Evolutionary conservation across 176 grass and related monocot species (phyloP), one percentile per base, ranked within the genome.

Genomic region (Chrysopogon serrulatus): DNA sequence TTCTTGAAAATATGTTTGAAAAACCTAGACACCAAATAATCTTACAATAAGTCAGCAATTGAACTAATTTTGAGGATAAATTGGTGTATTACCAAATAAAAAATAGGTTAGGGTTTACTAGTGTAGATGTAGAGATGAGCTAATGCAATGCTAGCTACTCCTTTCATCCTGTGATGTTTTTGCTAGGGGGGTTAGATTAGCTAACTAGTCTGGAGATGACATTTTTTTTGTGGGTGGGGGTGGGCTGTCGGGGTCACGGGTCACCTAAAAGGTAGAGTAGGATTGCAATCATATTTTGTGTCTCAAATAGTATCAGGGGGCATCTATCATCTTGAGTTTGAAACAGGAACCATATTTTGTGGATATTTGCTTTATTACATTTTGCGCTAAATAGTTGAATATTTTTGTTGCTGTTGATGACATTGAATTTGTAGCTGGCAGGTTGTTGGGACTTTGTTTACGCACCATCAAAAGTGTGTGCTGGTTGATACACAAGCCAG

Each of bases 381-480:
- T 79, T 23, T 21, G 30, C 13, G 21, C 14, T 28, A 67, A 88
- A 62, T 89, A 28, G 39, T 36, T 42, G 1, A 32, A 21, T 65
- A 21, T 49, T 44, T 78, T 65, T 26, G 21, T 18, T 45, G 64
- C 31, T 68, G 47, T 51, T 72, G 39, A 60, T 81, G 54, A 79
- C 63, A 32, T 59, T 86, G 54, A 87, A 57, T 78, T 63, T 74
- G 41, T 78, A 77, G 65, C 76, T 51, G 91, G 78, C 92, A 99
- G 93, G 91, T 95, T 83, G 91, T 98, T 64, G 96, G 96, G 43
- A 95, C 96, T 78, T 79, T 95, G 60, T 98, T 95, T 80, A 95
- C 96, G 1, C 96, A 98, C 56, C 96, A 98, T 83, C 96, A 98
- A 79, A 98, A 98, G 87, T 98, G 96, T 68, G 47, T 98, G 56